Evolutionary conservation across 345 rosid species (phyloP).

Genomic region (Camelina neglecta): DNA sequence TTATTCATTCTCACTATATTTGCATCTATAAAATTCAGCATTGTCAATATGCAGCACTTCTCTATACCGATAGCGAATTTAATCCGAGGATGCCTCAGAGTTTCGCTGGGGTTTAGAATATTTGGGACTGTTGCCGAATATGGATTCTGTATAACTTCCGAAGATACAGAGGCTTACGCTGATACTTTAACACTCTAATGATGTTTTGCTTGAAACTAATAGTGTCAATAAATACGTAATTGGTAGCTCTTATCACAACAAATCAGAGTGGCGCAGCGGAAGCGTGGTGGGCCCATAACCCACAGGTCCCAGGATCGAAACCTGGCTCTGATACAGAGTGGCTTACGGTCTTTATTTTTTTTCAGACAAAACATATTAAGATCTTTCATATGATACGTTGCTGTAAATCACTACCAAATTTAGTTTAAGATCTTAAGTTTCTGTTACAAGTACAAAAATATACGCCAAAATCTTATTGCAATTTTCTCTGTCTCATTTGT

Average conservation of each 20-base stretch:
- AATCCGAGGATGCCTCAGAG: not conserved
- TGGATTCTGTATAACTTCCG: not conserved
- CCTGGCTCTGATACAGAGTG: conserved; percentile 51
- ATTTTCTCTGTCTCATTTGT: too few species aligned
- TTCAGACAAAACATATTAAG: too few species aligned
- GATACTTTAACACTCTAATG: not conserved
- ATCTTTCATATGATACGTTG: too few species aligned
- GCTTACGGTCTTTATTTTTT: too few species aligned
- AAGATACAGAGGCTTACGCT: not conserved
- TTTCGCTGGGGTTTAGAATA: not conserved
- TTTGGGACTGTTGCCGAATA: not conserved
- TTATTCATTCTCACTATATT: not conserved
- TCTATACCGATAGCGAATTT: not conserved
- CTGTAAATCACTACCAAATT: too few species aligned
- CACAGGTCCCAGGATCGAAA: conserved; percentile 84
- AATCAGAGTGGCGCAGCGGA: conserved; percentile 76
- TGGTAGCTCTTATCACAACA: not conserved
- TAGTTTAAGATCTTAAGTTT: too few species aligned
- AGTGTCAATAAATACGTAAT: too few species aligned
- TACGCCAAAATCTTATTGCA: too few species aligned
- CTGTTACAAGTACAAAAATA: too few species aligned
- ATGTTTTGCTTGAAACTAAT: too few species aligned
- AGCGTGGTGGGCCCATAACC: conserved; percentile 71
- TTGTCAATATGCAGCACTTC: not conserved
- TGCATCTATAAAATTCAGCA: conserved; percentile 4